Percentiles rank a stretch among this genome's conserved stretches.
Conservation (phyloP, 176 grass and related monocot genomes). For the Musa troglodytarum region DNA sequence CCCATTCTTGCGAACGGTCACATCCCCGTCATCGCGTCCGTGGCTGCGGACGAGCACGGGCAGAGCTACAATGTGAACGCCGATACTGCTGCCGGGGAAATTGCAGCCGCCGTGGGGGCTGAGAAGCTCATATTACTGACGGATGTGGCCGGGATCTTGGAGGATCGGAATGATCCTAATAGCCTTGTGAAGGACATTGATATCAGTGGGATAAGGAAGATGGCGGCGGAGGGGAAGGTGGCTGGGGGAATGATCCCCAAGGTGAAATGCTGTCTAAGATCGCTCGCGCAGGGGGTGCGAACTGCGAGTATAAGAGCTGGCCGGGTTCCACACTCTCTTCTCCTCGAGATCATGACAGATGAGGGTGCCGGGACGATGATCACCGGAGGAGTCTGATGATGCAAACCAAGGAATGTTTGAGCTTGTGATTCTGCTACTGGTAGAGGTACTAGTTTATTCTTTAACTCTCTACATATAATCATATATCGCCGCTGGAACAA, state of each 20-base stretch:
- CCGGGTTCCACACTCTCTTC: slow-evolving; percentile 64
- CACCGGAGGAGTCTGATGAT: no score
- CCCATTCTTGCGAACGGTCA: slow-evolving; percentile 45
- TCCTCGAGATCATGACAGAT: slow-evolving; percentile 69
- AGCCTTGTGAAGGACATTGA: slow-evolving; percentile 67
- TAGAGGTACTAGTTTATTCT: no score
- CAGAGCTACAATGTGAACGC: slow-evolving; percentile 82
- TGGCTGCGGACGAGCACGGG: slow-evolving; percentile 51
- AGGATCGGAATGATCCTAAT: slow-evolving; percentile 36
- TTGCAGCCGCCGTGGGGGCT: slow-evolving; percentile 50
- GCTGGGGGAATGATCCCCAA: slow-evolving; percentile 82
- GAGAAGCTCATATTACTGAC: slow-evolving; percentile 77
- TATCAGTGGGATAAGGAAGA: slow-evolving; percentile 37
- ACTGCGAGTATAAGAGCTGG: slow-evolving; percentile 70
- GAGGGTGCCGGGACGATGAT: slow-evolving; percentile 67
- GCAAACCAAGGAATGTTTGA: no score
- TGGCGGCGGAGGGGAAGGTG: slow-evolving; percentile 58
- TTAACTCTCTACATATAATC: no score
- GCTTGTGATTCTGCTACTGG: no score
- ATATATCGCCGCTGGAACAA: no score
- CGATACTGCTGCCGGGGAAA: slow-evolving; percentile 64
- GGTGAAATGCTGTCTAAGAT: slow-evolving; percentile 55
- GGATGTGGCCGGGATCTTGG: slow-evolving; percentile 50
- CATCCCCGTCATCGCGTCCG: slow-evolving; percentile 78
- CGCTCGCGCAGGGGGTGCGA: slow-evolving; percentile 50